Evolutionary conservation across 805 yeast genomes (phyloP).

Genomic region (Debaryomyces maramus): DNA sequence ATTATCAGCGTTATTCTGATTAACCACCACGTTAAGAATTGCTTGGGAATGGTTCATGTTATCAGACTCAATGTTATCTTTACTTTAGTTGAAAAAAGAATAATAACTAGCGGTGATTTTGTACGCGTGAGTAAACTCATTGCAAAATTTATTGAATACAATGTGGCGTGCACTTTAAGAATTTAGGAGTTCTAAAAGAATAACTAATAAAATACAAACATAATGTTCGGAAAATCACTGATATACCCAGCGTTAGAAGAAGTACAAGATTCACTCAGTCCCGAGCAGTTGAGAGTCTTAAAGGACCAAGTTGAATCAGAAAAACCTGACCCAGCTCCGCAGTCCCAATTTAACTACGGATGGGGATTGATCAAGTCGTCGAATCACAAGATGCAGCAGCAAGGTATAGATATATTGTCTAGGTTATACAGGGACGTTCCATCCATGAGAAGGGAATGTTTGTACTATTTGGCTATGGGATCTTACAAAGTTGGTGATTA

Average conservation of each 20-base stretch:
- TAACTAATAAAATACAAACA: background rate
- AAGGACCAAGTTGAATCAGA: conserved; percentile 78
- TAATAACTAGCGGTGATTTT: background rate
- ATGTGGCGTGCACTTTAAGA: no score
- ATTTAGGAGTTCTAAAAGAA: background rate
- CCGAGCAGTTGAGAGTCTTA: conserved; percentile 73
- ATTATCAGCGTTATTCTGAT: conserved; percentile 50
- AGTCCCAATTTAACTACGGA: conserved; percentile 88
- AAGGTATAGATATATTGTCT: conserved; percentile 76
- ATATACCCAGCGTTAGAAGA: conserved; percentile 45
- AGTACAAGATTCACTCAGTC: conserved; percentile 55
- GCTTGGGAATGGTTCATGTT: conserved; percentile 7
- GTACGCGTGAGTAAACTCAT: background rate
- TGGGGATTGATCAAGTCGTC: conserved; percentile 90
- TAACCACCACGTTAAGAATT: conserved; percentile 13
- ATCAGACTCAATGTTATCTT: background rate
- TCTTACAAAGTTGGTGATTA: conserved; percentile 87
- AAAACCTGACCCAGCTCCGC: conserved; percentile 75
- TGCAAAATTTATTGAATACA: no score
- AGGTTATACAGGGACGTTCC: conserved; percentile 75
- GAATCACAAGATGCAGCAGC: conserved; percentile 61
- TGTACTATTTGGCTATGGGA: conserved; percentile 85
- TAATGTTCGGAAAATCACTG: conserved; percentile 11
- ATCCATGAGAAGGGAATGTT: conserved; percentile 80
- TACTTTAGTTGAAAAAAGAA: background rate